Conservation (phyloP, 345 rosid species). For the Punica granatum region DNA sequence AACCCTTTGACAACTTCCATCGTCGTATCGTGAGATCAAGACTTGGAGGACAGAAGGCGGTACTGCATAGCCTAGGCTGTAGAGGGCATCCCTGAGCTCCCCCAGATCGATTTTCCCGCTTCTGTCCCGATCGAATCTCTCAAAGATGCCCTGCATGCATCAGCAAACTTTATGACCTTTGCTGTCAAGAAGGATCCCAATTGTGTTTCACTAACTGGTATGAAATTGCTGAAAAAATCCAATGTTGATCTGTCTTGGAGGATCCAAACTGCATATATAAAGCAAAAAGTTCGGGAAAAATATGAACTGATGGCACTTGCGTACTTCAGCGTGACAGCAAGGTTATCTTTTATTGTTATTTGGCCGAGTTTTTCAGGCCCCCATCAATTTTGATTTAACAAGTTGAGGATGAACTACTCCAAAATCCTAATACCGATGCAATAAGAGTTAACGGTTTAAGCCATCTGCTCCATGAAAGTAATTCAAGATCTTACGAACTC, state of each 20-base stretch:
- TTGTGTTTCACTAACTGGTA: not conserved
- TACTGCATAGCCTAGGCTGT: conserved; percentile 44
- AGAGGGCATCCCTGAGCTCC: conserved; percentile 57
- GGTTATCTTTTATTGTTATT: no score
- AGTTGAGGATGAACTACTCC: not conserved
- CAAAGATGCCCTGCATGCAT: conserved; percentile 43
- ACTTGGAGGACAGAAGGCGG: conserved; percentile 60
- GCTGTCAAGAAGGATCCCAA: not conserved
- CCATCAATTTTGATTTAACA: not conserved
- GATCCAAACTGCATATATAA: no score
- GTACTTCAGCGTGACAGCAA: not conserved
- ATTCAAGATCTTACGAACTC: conserved; percentile 14
- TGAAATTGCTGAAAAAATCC: not conserved
- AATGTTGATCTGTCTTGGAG: not conserved
- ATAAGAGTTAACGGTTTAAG: not conserved
- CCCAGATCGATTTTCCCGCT: conserved; percentile 50
- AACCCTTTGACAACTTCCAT: conserved; percentile 31
- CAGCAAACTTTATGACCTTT: not conserved
- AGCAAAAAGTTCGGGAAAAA: no score
- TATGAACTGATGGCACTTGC: not conserved
- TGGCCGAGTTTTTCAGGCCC: not conserved
- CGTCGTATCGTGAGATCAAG: conserved; percentile 41
- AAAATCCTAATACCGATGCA: not conserved
- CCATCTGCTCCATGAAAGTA: not conserved
- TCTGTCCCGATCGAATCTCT: conserved; percentile 58